phyloP scores from a whole-genome alignment of 768 basidiomycete genomes.

The Baorangia bicolor region DNA sequence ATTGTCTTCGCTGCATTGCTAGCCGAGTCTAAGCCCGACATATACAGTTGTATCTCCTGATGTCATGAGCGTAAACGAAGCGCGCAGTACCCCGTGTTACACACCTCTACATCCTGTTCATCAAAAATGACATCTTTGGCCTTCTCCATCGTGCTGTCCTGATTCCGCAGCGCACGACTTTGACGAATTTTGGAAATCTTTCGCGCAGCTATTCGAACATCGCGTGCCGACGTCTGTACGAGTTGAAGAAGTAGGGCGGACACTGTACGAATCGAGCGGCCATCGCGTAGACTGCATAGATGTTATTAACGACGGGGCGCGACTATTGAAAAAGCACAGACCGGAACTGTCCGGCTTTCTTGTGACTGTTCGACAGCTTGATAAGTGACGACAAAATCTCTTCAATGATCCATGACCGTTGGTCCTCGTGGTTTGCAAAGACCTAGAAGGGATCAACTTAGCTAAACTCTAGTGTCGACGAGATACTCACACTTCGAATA shows the following conservation, averaged over 20 bases:
- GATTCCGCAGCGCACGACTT: conserved; percentile 58
- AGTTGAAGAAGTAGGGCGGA: conserved; percentile 92
- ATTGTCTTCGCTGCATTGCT: conserved; percentile 85
- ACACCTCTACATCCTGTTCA: conserved; percentile 66
- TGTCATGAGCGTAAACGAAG: conserved; percentile 3
- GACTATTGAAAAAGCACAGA: conserved; percentile 33
- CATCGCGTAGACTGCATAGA: conserved; percentile 74
- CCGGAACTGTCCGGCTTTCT: conserved; percentile 88
- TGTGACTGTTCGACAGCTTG: conserved; percentile 86
- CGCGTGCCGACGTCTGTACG: conserved; percentile 93
- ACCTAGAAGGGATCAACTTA: conserved; percentile 49
- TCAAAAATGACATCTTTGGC: conserved; percentile 56
- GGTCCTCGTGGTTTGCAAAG: conserved; percentile 87
- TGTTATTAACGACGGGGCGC: not conserved
- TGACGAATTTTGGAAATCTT: conserved; percentile 62
- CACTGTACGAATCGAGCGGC: conserved; percentile 88
- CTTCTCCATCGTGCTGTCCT: conserved; percentile 56
- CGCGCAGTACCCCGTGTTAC: not conserved
- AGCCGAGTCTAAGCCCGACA: conserved; percentile 74
- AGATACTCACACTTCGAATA: conserved; percentile 71
- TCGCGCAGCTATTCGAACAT: conserved; percentile 70
- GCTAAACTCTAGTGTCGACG: not conserved
- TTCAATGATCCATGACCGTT: conserved; percentile 96
- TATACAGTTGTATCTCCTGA: conserved; percentile 72
- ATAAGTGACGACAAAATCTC: conserved; percentile 90